These are phyloP conservation scores for Fusarium haematococcum DNA, from an alignment of 2,329 filamentous ascomycete genomes.

Conservation along the genomic window DNA sequence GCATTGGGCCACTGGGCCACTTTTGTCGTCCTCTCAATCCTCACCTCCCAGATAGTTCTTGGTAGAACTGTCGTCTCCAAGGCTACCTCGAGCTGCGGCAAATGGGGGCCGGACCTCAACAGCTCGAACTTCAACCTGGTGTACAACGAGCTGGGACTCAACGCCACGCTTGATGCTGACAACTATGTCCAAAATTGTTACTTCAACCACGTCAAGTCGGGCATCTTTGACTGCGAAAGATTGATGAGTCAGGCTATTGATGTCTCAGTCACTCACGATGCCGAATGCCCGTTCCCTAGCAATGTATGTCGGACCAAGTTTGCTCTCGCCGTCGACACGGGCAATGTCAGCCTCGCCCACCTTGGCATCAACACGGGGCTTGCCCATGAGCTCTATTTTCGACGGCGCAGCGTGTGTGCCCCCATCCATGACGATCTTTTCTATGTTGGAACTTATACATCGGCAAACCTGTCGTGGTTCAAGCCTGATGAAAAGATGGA, in stretches of 20 bases:
- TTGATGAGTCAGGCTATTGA: neutral
- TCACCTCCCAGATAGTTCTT: neutral
- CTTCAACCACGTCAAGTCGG: neutral
- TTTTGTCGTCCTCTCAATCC: neutral
- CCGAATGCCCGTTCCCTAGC: neutral
- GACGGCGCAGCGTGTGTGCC: neutral
- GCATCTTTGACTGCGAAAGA: neutral
- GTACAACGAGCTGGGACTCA: neutral
- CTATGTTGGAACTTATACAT: neutral
- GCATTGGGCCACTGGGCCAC: neutral
- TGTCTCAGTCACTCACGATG: neutral
- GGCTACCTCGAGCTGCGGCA: neutral
- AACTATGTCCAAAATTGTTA: conserved; percentile 1
- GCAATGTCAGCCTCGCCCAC: neutral
- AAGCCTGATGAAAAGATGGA: neutral
- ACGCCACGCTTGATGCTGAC: neutral
- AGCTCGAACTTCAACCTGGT: neutral
- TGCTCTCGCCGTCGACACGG: neutral
- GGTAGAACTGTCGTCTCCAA: neutral
- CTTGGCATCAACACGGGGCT: neutral
- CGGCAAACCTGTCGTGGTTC: neutral
- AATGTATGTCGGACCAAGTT: neutral
- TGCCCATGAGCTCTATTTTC: neutral
- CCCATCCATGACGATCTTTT: neutral
- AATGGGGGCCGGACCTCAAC: neutral